Percentiles rank a stretch among this genome's conserved stretches.
Evolutionary conservation across 2,329 filamentous ascomycete species (phyloP).

Genomic region (Fusarium graminum): DNA sequence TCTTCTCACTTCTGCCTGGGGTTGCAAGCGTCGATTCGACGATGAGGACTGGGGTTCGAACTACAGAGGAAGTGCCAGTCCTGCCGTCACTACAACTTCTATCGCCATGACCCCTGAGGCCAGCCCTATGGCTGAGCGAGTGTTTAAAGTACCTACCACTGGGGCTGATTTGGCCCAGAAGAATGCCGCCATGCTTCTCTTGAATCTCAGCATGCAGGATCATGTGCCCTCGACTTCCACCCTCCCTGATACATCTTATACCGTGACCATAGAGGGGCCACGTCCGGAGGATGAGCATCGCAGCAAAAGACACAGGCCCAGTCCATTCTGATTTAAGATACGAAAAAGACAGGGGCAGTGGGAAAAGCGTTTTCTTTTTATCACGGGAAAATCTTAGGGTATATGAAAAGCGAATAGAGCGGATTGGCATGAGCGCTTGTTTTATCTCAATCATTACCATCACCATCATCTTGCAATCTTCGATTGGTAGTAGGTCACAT

Average conservation of each 20-base stretch:
- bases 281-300: slow-evolving; percentile 31
- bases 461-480: background rate
- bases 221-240: slow-evolving; percentile 7
- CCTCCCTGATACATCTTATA: background rate
- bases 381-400: slow-evolving; percentile 19
- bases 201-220: slow-evolving; percentile 38
- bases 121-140: slow-evolving; percentile 30
- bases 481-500: slow-evolving; percentile 2
- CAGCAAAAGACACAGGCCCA: slow-evolving; percentile 43
- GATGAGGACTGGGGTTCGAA: slow-evolving; percentile 36
- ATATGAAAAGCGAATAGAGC: slow-evolving; percentile 42
- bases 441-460: slow-evolving; percentile 10
- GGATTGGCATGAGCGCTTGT: slow-evolving; percentile 27
- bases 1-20: slow-evolving; percentile 30
- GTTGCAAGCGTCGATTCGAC: slow-evolving; percentile 43
- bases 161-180: slow-evolving; percentile 33
- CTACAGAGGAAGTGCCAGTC: slow-evolving; percentile 43
- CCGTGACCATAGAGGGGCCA: background rate
- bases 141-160: background rate
- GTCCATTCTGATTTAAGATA: slow-evolving; percentile 27
- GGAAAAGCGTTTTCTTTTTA: background rate
- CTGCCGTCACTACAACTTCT: slow-evolving; percentile 34
- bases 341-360: background rate
- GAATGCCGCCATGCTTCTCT: slow-evolving; percentile 44
- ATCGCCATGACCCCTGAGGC: slow-evolving; percentile 37